Conservation (phyloP, 441 rosid species). For the Dalechampia spathulata region DNA sequence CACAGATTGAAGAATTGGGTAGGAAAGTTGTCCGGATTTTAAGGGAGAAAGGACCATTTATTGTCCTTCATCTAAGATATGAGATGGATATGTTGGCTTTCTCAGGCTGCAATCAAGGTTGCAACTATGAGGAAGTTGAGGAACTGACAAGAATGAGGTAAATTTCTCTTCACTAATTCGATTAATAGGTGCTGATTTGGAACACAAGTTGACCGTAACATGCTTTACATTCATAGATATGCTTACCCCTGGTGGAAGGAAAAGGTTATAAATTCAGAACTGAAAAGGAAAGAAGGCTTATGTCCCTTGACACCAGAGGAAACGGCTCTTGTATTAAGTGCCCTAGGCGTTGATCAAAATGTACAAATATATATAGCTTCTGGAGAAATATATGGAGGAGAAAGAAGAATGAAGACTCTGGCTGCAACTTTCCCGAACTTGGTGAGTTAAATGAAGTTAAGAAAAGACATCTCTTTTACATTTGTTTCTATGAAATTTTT, state of each 20-base stretch:
- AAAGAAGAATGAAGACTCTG: slow-evolving; percentile 57
- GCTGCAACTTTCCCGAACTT: slow-evolving; percentile 53
- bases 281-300: slow-evolving; percentile 71
- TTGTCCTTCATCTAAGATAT: slow-evolving; percentile 80
- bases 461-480: slow-evolving; percentile 4
- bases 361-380: slow-evolving; percentile 81
- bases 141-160: slow-evolving; percentile 85
- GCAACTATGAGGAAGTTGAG: slow-evolving; percentile 60
- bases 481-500: background rate
- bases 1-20: slow-evolving; percentile 80
- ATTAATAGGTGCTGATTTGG: background rate
- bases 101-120: slow-evolving; percentile 83
- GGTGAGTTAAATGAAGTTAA: slow-evolving; percentile 56
- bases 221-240: slow-evolving; percentile 36
- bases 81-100: slow-evolving; percentile 94
- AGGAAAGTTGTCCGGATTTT: slow-evolving; percentile 54
- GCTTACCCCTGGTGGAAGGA: slow-evolving; percentile 96
- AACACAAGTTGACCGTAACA: background rate
- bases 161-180: slow-evolving; percentile 13
- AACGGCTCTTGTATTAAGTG: slow-evolving; percentile 67
- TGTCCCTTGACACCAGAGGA: slow-evolving; percentile 91
- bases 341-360: slow-evolving; percentile 55
- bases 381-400: slow-evolving; percentile 81
- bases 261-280: slow-evolving; percentile 63
- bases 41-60: slow-evolving; percentile 64